Percentiles rank a stretch among this genome's conserved stretches.
phyloP scores from a whole-genome alignment of 2,329 filamentous ascomycete species.

The Zymoseptoria tritici region DNA sequence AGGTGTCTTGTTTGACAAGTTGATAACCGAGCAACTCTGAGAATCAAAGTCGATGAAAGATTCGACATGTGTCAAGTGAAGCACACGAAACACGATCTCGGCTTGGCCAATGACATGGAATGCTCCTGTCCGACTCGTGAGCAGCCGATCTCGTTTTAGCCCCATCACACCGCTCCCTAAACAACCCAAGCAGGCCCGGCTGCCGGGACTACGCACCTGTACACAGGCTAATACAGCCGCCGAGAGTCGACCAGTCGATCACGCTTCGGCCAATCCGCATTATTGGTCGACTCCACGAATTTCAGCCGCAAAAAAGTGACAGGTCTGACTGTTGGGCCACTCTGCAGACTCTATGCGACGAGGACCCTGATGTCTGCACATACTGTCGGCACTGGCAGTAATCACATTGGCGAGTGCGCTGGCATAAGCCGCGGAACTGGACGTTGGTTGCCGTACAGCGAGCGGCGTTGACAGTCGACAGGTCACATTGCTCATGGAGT shows the following conservation, averaged over 20 bases:
- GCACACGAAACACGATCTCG: neutral
- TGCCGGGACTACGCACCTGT: neutral
- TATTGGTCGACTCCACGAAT: neutral
- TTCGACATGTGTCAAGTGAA: neutral
- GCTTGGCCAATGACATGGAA: neutral
- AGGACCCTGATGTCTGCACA: neutral
- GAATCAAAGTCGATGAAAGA: neutral
- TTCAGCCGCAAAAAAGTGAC: neutral
- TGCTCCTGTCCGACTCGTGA: neutral
- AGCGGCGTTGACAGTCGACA: neutral
- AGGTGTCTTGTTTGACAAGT: neutral
- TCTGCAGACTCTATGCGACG: neutral
- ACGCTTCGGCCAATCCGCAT: neutral
- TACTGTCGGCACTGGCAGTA: neutral
- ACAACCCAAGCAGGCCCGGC: neutral
- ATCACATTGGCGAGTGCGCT: neutral
- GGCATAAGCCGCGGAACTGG: neutral
- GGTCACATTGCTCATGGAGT: neutral
- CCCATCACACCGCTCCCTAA: constrained; percentile 8
- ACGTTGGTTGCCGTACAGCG: neutral
- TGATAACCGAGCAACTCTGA: neutral
- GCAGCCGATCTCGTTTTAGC: constrained; percentile 2
- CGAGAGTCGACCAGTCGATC: neutral
- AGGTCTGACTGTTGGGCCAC: neutral
- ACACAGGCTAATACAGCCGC: neutral